Conservation (phyloP, 805 yeast species). For the Metschnikowia henanensis region DNA sequence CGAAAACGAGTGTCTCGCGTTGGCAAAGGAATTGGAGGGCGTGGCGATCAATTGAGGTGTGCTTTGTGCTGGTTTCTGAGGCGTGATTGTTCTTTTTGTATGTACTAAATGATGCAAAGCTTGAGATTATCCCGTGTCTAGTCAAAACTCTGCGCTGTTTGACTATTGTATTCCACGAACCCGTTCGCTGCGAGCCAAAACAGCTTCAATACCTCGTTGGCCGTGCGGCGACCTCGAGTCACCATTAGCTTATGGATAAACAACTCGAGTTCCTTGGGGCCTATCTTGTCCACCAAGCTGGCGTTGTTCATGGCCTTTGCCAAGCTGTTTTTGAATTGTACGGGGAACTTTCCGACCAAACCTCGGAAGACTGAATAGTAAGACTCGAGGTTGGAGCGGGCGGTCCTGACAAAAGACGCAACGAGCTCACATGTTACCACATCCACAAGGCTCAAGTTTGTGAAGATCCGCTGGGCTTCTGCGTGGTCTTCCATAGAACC, state of each 20-base stretch:
- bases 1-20: slow-evolving; percentile 57
- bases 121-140: not conserved
- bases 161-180: slow-evolving; percentile 39
- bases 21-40: slow-evolving; percentile 43
- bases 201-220: slow-evolving; percentile 55
- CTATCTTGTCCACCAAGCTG: slow-evolving; percentile 10
- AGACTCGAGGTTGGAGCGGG: slow-evolving; percentile 61
- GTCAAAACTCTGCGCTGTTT: not conserved
- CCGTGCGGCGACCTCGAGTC: slow-evolving; percentile 66
- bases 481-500: slow-evolving; percentile 46
- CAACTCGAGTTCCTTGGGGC: slow-evolving; percentile 33
- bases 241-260: slow-evolving; percentile 56
- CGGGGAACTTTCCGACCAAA: slow-evolving; percentile 47
- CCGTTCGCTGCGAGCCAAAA: slow-evolving; percentile 69
- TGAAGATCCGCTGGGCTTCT: slow-evolving; percentile 21
- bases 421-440: slow-evolving; percentile 28
- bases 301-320: slow-evolving; percentile 7
- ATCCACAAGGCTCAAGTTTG: slow-evolving; percentile 23
- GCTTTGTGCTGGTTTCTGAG: not conserved
- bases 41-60: slow-evolving; percentile 5
- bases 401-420: slow-evolving; percentile 37
- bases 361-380: slow-evolving; percentile 54
- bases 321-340: slow-evolving; percentile 38
- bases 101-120: not conserved
- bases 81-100: not conserved